Evolutionary conservation across 2,329 filamentous ascomycete species (phyloP).

Genomic region (Hypoxylon sp.): DNA sequence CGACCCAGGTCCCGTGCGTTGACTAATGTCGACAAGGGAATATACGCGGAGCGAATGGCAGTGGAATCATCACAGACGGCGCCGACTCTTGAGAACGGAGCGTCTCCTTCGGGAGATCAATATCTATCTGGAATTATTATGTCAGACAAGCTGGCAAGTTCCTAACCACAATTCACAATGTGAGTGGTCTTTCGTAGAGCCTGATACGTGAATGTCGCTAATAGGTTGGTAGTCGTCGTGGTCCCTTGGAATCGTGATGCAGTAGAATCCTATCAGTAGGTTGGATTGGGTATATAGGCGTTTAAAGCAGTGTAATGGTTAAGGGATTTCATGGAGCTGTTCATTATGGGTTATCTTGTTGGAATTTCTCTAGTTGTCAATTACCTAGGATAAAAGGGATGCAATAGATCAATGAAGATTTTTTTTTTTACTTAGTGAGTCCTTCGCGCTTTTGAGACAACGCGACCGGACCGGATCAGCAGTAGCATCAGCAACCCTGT

Average conservation of each 20-base stretch:
- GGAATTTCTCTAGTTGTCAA: background rate
- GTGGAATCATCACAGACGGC: conserved; percentile 21
- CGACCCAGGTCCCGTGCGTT: background rate
- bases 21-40: conserved; percentile 34
- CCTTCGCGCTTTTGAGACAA: background rate
- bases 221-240: conserved; percentile 3
- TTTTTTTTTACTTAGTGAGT: background rate
- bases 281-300: background rate
- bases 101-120: conserved; percentile 23
- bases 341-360: too few species aligned
- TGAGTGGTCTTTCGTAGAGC: conserved; percentile 1
- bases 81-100: conserved; percentile 17
- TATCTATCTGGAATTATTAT: conserved; percentile 21
- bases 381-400: background rate
- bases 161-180: background rate
- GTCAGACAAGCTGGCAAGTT: background rate
- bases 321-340: background rate
- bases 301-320: background rate
- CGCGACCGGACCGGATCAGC: background rate
- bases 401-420: too few species aligned
- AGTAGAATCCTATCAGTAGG: background rate
- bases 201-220: background rate
- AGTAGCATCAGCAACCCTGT: background rate
- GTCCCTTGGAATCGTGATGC: background rate
- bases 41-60: conserved; percentile 25